These are phyloP conservation scores for Suhomyces bribrorum DNA, from an alignment of 1,139 yeast species.

Conservation along the genomic window DNA sequence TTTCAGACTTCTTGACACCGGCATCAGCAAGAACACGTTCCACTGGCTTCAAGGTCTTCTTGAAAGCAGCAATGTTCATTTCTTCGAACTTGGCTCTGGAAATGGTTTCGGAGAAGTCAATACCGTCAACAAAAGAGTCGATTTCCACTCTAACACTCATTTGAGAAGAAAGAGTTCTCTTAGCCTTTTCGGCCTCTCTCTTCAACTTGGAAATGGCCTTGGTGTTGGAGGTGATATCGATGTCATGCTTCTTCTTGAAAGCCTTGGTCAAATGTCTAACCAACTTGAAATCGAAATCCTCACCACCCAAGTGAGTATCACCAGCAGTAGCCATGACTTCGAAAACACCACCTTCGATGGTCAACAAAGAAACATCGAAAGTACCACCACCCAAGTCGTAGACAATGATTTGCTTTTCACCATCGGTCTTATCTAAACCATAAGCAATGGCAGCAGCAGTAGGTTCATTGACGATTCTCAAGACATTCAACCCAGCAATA, in stretches of 20 bases:
- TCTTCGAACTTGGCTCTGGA: conserved; percentile 97
- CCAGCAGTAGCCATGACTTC: conserved; percentile 56
- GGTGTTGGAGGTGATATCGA: conserved; percentile 71
- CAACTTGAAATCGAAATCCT: conserved; percentile 89
- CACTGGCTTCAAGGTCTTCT: conserved; percentile 89
- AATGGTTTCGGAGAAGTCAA: conserved; percentile 88
- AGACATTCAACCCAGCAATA: conserved; percentile 91
- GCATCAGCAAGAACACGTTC: conserved; percentile 91
- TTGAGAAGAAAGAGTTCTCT: conserved; percentile 90
- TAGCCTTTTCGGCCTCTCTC: conserved; percentile 97
- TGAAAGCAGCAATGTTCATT: conserved; percentile 81
- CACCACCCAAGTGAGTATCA: conserved; percentile 72
- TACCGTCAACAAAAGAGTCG: conserved; percentile 93
- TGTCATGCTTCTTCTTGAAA: conserved; percentile 84
- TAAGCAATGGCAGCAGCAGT: conserved; percentile 98
- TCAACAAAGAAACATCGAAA: conserved; percentile 52
- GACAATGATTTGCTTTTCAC: conserved; percentile 51
- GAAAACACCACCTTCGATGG: conserved; percentile 55
- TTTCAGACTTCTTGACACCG: conserved; percentile 75
- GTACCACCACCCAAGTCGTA: conserved; percentile 60
- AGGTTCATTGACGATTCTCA: conserved; percentile 96
- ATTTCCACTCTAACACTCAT: conserved; percentile 89
- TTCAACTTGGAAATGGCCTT: conserved; percentile 87
- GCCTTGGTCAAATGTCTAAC: conserved; percentile 82
- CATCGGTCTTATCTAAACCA: conserved; percentile 80